Percentiles rank a stretch among this genome's conserved stretches.
Evolutionary conservation across 441 rosid species (phyloP).

Genomic region (Arabidopsis lyrata): DNA sequence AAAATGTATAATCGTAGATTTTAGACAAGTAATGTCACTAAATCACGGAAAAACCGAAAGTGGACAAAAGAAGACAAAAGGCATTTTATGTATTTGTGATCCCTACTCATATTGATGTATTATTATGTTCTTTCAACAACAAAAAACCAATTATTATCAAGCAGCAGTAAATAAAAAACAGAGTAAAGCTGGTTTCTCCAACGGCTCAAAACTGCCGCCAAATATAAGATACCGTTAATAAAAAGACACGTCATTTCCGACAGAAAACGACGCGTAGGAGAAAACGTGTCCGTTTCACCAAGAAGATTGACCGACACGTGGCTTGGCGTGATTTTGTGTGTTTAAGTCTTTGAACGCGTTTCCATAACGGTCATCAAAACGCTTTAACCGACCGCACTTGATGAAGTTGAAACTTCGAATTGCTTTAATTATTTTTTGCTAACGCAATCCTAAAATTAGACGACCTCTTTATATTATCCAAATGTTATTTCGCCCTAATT

Average conservation of each 20-base stretch:
- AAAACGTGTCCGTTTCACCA: conserved; percentile 41
- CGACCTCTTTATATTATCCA: conserved; percentile 5
- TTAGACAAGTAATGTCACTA: conserved; percentile 24
- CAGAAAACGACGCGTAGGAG: conserved; percentile 33
- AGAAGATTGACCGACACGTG: conserved; percentile 27
- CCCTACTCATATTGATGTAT: background rate
- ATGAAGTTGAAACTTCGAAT: conserved; percentile 33
- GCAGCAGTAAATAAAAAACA: background rate
- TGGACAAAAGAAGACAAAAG: conserved; percentile 26
- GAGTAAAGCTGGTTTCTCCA: conserved; percentile 30
- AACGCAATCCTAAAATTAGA: conserved; percentile 22
- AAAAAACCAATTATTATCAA: background rate
- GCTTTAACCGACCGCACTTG: conserved; percentile 47
- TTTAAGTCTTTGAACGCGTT: conserved; percentile 34
- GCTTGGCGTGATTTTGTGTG: conserved; percentile 6
- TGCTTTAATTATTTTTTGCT: conserved; percentile 17
- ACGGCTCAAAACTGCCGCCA: conserved; percentile 49
- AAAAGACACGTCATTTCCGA: conserved; percentile 42
- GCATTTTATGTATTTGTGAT: conserved; percentile 9
- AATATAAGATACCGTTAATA: conserved; percentile 40
- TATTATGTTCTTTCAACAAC: background rate
- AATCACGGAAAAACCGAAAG: conserved; percentile 28
- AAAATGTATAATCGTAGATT: conserved; percentile 1
- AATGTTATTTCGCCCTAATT: background rate
- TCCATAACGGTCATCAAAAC: conserved; percentile 45